A percentile compares a stretch with the other conserved stretches of the same genome.
These are phyloP conservation scores for Pseudoneurospora amorphoporcata DNA, from an alignment of 495 filamentous ascomycete species.

Conservation along the genomic window DNA sequence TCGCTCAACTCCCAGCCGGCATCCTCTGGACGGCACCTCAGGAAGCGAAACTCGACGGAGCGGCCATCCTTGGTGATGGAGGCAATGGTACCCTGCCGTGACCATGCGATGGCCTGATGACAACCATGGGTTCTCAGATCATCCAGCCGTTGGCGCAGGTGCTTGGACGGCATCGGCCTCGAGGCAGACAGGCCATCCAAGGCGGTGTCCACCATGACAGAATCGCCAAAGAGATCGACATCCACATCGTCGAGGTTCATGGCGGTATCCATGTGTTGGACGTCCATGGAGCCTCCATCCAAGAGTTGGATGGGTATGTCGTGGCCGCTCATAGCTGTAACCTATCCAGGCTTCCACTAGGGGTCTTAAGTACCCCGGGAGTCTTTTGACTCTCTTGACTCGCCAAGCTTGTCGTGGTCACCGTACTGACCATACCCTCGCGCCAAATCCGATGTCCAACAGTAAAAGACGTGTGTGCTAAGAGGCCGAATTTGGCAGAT, in stretches of 20 bases:
- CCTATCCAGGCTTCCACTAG: neutral
- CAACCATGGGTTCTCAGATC: constrained; percentile 71
- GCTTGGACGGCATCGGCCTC: constrained; percentile 46
- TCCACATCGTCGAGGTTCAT: constrained; percentile 60
- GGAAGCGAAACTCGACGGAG: constrained; percentile 57
- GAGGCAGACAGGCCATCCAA: constrained; percentile 36
- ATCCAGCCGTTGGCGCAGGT: constrained; percentile 62
- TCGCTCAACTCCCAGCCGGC: constrained; percentile 73
- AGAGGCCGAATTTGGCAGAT: neutral
- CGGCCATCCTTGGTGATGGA: constrained; percentile 63
- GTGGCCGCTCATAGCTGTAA: constrained; percentile 15
- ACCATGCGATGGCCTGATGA: constrained; percentile 86
- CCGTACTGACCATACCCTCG: neutral
- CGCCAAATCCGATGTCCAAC: neutral
- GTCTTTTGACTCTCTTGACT: neutral
- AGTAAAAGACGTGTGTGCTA: neutral
- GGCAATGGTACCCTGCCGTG: constrained; percentile 77
- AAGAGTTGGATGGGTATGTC: constrained; percentile 28
- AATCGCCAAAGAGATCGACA: constrained; percentile 69
- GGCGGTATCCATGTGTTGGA: constrained; percentile 9
- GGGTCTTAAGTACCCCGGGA: neutral
- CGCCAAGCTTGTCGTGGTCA: neutral
- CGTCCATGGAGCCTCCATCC: constrained; percentile 10
- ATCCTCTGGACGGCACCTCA: constrained; percentile 58
- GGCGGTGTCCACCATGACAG: constrained; percentile 31